Evolutionary conservation across 2,329 filamentous ascomycete species (phyloP), one percentile per base, ranked within the genome.

Genomic region (Ceratocystiopsis sp.): DNA sequence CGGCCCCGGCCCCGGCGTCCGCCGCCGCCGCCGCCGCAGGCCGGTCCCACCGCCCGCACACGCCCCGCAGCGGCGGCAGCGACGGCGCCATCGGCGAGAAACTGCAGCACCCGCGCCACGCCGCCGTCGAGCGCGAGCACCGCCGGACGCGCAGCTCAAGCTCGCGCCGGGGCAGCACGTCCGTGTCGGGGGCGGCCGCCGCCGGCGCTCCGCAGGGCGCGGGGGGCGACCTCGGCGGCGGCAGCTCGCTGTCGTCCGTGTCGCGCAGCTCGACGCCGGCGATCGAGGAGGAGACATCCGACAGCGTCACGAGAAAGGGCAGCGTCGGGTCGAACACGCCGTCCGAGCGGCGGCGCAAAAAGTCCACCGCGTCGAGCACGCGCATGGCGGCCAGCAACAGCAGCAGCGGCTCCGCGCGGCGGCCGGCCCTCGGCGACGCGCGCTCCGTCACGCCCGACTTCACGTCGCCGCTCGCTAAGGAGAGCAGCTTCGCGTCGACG

Each of bases 401-500:
- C 33, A 15, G 33, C 33, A 4, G 49, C 2, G 47, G 46, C 13
- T 33, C 48, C 46, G 42, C 36, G 51, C 63, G 16, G 52, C 61
- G 68, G 33, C 56, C 65, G 0, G 61, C 61, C 0, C 58, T 59
- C 4, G 19, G 33, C 19, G 69, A 74, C 40, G 67, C 66, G 4
- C 58, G 71, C 41, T 73, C 69, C 5, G 61, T 69, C 3, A 73
- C 71, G 3, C 71, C 71, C 1, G 71, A 75, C 37, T 62, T 63
- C 16, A 61, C 70, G 5, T 74, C 71, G 3, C 71, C 70, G 3
- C 54, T 75, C 46, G 65, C 68, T 8, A 62, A 60, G 42, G 69
- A 69, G 50, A 68, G 62, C 46, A 68, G 59, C 40, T 48, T 59
- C n/a, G 6, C 25, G 10, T 29, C 25, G 25, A 11, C 25, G 25